phyloP scores from a whole-genome alignment of 176 grass and related monocot genomes.

The Puccinellia tenuiflora region DNA sequence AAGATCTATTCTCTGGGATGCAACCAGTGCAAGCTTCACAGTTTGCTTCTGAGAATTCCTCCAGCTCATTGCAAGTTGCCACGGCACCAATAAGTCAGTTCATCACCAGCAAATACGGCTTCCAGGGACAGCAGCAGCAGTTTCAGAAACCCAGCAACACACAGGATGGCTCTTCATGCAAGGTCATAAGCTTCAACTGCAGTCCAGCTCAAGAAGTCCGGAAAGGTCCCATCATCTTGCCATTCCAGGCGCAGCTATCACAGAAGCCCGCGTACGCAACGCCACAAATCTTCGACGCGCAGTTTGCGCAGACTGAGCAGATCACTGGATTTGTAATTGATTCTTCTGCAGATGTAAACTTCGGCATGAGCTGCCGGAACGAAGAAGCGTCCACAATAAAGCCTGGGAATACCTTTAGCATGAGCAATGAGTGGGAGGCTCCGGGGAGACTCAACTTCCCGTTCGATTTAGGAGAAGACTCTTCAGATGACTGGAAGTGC shows the following conservation, averaged over 20 bases:
- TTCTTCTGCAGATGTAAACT: conserved; percentile 33
- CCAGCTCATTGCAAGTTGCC: conserved; percentile 36
- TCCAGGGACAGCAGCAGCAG: conserved; percentile 36
- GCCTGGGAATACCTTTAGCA: conserved; percentile 21
- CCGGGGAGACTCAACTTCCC: conserved; percentile 39
- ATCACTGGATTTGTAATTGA: conserved; percentile 36
- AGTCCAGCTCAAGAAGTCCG: conserved; percentile 28
- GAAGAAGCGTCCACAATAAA: conserved; percentile 20
- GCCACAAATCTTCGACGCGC: conserved; percentile 43
- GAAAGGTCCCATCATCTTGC: conserved; percentile 30
- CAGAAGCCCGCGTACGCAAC: conserved; percentile 21
- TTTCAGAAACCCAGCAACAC: conserved; percentile 8
- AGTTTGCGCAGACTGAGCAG: conserved; percentile 50
- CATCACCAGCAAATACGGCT: conserved; percentile 30
- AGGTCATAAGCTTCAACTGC: conserved; percentile 44
- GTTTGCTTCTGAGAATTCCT: conserved; percentile 53
- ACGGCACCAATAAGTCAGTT: conserved; percentile 29
- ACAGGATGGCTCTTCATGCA: conserved; percentile 46
- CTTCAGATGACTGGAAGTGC: conserved; percentile 76
- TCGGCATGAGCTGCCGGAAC: conserved; percentile 3
- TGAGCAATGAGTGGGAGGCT: conserved; percentile 42
- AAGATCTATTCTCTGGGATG: conserved; percentile 34
- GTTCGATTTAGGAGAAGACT: conserved; percentile 48
- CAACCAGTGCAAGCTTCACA: conserved; percentile 33
- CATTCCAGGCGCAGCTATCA: conserved; percentile 35